Conservation (phyloP, 2,329 filamentous ascomycete species). For the Aureobasidium sp. region DNA sequence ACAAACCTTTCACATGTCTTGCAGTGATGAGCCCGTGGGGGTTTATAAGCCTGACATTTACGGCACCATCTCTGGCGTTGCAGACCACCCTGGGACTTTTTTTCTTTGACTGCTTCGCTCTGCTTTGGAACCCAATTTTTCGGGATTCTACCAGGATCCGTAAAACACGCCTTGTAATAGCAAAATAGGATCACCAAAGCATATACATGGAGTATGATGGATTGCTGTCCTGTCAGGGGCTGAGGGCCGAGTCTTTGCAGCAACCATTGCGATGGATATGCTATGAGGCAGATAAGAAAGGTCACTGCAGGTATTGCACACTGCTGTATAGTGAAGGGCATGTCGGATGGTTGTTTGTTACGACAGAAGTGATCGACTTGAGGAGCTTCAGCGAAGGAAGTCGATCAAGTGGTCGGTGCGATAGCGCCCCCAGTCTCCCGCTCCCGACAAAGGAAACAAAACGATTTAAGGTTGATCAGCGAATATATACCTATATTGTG, state of each 20-base stretch:
- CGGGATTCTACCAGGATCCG: constrained; percentile 51
- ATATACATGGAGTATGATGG: constrained; percentile 58
- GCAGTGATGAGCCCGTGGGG: constrained; percentile 74
- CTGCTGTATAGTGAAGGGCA: constrained; percentile 20
- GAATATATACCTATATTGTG: neutral
- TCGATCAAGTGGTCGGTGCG: neutral
- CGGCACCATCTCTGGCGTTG: constrained; percentile 57
- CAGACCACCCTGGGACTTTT: constrained; percentile 11
- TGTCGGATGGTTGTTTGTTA: neutral
- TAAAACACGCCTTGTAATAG: constrained; percentile 58
- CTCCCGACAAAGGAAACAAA: neutral
- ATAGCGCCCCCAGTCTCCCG: neutral
- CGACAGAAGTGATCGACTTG: neutral
- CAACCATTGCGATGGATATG: constrained; percentile 65
- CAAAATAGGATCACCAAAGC: constrained; percentile 59
- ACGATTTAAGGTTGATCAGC: neutral
- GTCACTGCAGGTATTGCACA: constrained; percentile 65
- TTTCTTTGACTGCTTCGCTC: neutral
- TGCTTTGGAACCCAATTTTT: constrained; percentile 31
- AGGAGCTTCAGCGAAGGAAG: neutral
- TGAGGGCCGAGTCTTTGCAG: constrained; percentile 54
- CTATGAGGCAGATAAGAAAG: constrained; percentile 59
- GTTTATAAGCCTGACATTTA: constrained; percentile 68
- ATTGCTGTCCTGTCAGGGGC: constrained; percentile 51
- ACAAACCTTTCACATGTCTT: constrained; percentile 58